A percentile compares a stretch with the other conserved stretches of the same genome.
These are phyloP conservation scores for Kwoniella sp. DNA, from an alignment of 768 basidiomycete species.

Conservation along the genomic window DNA sequence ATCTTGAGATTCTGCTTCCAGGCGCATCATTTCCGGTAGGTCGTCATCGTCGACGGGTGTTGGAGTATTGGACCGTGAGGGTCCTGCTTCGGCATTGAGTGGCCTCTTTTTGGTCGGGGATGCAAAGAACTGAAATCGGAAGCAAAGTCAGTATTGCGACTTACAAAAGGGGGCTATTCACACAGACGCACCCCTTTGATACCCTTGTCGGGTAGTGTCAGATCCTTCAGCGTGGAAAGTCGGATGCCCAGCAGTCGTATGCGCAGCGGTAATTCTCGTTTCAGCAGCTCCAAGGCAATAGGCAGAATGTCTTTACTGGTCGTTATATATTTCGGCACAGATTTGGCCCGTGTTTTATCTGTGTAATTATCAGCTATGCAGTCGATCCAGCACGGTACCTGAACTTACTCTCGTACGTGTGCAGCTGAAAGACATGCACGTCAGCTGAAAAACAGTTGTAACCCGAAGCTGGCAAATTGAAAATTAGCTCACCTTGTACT, in stretches of 20 bases:
- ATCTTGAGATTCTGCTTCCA: constrained; percentile 8
- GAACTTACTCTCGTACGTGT: constrained; percentile 75
- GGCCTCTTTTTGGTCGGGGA: constrained; percentile 57
- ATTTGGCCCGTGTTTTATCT: constrained; percentile 71
- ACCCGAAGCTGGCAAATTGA: too few relatives aligned
- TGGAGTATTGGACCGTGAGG: constrained; percentile 15
- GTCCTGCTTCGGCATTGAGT: constrained; percentile 25
- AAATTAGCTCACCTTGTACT: constrained; percentile 66
- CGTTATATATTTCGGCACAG: constrained; percentile 72
- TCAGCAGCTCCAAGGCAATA: constrained; percentile 79
- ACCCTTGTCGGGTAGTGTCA: constrained; percentile 63
- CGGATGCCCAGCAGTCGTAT: constrained; percentile 85
- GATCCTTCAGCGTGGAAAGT: constrained; percentile 84
- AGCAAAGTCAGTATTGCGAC: too few relatives aligned
- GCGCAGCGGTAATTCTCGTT: constrained; percentile 74
- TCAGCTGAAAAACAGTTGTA: too few relatives aligned
- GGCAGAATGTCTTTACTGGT: constrained; percentile 77
- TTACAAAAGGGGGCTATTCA: too few relatives aligned
- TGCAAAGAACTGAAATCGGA: constrained; percentile 52
- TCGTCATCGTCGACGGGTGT: constrained; percentile 13
- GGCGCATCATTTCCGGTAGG: constrained; percentile 10
- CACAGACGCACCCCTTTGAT: constrained; percentile 67
- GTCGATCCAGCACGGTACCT: constrained; percentile 8
- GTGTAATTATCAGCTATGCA: constrained; percentile 59
- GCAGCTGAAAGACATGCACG: constrained; percentile 57